Evolutionary conservation across 2,329 filamentous ascomycete genomes (phyloP).

Genomic region (Talaromyces marneffei): DNA sequence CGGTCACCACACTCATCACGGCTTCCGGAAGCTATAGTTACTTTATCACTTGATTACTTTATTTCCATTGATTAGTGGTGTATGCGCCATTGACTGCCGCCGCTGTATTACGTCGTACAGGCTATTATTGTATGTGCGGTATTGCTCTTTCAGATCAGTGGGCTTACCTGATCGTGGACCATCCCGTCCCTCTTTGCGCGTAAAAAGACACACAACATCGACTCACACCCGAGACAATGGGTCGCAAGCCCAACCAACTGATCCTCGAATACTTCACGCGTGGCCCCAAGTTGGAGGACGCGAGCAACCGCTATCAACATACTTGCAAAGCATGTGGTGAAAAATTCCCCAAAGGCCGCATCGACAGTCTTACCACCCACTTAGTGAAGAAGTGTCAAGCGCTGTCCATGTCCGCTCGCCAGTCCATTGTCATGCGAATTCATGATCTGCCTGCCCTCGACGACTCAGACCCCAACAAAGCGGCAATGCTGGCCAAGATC

Average conservation of each 20-base stretch:
- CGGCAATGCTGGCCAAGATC: conserved; percentile 28
- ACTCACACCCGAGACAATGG: conserved; percentile 51
- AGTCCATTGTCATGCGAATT: conserved; percentile 66
- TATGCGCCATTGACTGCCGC: not conserved
- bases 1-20: not conserved
- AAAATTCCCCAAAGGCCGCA: conserved; percentile 82
- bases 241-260: conserved; percentile 74
- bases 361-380: conserved; percentile 75
- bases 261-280: conserved; percentile 85
- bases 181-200: not conserved
- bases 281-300: conserved; percentile 78
- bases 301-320: conserved; percentile 86
- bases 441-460: conserved; percentile 60
- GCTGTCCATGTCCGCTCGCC: conserved; percentile 66
- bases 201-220: not conserved
- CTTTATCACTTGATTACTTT: not conserved
- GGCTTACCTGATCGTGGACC: not conserved
- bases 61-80: not conserved
- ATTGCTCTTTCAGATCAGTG: not conserved
- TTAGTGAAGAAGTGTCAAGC: conserved; percentile 82
- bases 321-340: conserved; percentile 85
- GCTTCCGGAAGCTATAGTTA: not conserved
- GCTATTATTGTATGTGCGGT: not conserved
- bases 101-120: not conserved
- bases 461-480: conserved; percentile 34